Evolutionary conservation across 306 rosid species (phyloP), one percentile per base, ranked within the genome.

Genomic region (Fragaria nilgerrensis): DNA sequence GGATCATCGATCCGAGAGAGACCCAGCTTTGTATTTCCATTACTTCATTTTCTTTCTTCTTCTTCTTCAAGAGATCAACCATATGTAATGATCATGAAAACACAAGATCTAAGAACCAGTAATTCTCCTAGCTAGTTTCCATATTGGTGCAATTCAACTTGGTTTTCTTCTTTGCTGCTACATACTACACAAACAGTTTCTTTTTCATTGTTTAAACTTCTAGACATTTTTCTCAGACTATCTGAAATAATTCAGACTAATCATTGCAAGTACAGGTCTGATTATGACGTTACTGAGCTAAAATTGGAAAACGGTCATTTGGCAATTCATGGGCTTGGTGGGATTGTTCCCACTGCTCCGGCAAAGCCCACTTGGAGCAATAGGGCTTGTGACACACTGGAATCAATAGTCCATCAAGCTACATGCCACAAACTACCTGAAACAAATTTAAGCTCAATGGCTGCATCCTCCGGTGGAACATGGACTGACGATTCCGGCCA

Each of bases 351-450:
- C 45, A 72, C 43, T 0, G 23, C 81, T 66, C 77, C 77, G 5
- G 16, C 71, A 72, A 91, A 87, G 87, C 85, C 90, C 82, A 83
- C 77, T 16, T 82, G 87, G 90, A 73, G 52, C 14, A 68, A 39
- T n/a, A 82, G 65, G 72, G 82, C 91, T 81, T 72, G 76, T 47
- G 90, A 84, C 12, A 91, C 94, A 10, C 73, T 91, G 16, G 94
- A 91, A 77, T 89, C 92, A 5, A 43, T 91, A 8, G 94, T 91
- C 59, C 80, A 82, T 50, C 97, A 88, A 70, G 97, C 90, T 49
- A 82, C 88, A 36, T 44, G 61, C 67, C 84, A 84, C 34, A 44
- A 49, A 59, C 23, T 32, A 63, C 82, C 70, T 75, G 79, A 68
- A 19, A 66, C 86, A 39, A 75, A 80, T 16, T 49, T 62, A 8